These are phyloP conservation scores for Noccaea bulbosa DNA, from an alignment of 345 rosid species.

Conservation along the genomic window DNA sequence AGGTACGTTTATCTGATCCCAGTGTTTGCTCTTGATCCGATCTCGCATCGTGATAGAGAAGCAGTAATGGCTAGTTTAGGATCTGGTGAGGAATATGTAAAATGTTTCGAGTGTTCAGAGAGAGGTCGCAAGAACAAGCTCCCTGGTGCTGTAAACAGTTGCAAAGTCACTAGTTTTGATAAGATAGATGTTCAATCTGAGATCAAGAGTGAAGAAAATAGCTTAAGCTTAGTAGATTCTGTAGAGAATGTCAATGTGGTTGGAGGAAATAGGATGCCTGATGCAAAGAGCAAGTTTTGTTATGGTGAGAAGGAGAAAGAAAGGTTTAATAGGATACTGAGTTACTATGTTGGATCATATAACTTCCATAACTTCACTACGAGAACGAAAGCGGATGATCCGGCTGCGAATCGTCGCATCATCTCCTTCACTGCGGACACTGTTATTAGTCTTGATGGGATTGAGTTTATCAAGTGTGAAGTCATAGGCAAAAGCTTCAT, in stretches of 20 bases:
- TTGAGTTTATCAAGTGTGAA: conserved; percentile 89
- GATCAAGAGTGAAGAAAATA: conserved; percentile 28
- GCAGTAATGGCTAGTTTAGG: conserved; percentile 83
- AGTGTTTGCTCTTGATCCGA: conserved; percentile 81
- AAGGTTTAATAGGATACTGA: conserved; percentile 75
- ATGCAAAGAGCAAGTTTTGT: conserved; percentile 45
- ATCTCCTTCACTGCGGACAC: conserved; percentile 68
- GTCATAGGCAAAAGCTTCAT: conserved; percentile 94
- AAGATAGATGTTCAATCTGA: conserved; percentile 30
- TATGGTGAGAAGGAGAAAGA: conserved; percentile 71
- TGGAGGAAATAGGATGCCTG: conserved; percentile 24
- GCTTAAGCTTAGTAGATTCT: conserved; percentile 18
- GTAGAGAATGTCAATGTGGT: conserved; percentile 16
- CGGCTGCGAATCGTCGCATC: conserved; percentile 70
- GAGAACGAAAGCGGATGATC: conserved; percentile 81
- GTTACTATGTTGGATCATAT: conserved; percentile 75
- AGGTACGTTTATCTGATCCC: conserved; percentile 93
- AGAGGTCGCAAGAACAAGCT: conserved; percentile 89
- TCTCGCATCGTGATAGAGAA: conserved; percentile 68
- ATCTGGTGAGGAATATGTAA: conserved; percentile 67
- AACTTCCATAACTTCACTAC: conserved; percentile 96
- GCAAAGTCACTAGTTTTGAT: conserved; percentile 21
- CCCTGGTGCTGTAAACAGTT: conserved; percentile 55
- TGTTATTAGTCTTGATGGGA: conserved; percentile 62
- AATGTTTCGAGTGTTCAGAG: conserved; percentile 84